Evolutionary conservation across 2,329 filamentous ascomycete genomes (phyloP).

Genomic region (Clarireedia homoeocarpa): DNA sequence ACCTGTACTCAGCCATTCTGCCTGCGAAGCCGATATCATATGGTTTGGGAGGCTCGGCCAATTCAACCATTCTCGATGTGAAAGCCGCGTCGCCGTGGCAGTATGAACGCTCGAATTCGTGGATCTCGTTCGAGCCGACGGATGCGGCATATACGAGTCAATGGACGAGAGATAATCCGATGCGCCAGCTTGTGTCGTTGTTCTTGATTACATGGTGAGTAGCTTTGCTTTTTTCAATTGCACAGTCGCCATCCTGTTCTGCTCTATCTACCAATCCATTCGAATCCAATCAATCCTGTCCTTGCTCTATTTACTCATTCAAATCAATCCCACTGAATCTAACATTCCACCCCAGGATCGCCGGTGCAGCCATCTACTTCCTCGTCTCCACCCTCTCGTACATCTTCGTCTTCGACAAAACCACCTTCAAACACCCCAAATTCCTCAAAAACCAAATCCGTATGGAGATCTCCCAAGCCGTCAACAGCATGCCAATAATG

Average conservation of each 20-base stretch:
- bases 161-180: slow-evolving; percentile 69
- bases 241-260: background rate
- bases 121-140: slow-evolving; percentile 61
- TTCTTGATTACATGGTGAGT: slow-evolving; percentile 81
- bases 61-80: slow-evolving; percentile 47
- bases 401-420: slow-evolving; percentile 84
- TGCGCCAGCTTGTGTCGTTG: slow-evolving; percentile 65
- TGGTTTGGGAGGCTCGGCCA: slow-evolving; percentile 40
- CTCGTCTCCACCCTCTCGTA: slow-evolving; percentile 77
- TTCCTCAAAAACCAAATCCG: slow-evolving; percentile 90
- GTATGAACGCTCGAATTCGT: slow-evolving; percentile 66
- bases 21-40: slow-evolving; percentile 50
- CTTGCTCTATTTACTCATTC: background rate
- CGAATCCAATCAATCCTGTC: background rate
- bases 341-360: slow-evolving; percentile 52
- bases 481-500: slow-evolving; percentile 72
- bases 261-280: too few species aligned
- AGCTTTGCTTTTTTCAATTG: background rate
- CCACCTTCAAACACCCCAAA: slow-evolving; percentile 80
- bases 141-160: slow-evolving; percentile 72
- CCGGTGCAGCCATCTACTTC: slow-evolving; percentile 80
- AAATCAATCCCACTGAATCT: background rate
- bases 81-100: slow-evolving; percentile 52
- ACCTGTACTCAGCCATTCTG: slow-evolving; percentile 64
- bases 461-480: slow-evolving; percentile 77